These are phyloP conservation scores for Candida namnaoensis DNA, from an alignment of 805 yeast genomes.

Conservation along the genomic window DNA sequence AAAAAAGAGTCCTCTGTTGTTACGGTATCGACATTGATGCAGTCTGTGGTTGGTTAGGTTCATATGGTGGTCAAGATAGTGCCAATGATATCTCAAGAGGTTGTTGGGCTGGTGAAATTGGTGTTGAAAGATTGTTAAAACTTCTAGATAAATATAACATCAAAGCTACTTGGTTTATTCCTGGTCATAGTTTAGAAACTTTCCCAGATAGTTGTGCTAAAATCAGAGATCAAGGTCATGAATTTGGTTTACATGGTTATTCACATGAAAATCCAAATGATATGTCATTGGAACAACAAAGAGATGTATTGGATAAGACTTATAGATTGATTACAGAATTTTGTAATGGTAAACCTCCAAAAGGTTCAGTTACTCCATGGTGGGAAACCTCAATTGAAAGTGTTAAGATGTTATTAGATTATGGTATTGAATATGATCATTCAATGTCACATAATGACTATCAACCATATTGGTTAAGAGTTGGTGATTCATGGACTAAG, in stretches of 20 bases:
- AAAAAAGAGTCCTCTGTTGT: conserved; percentile 22
- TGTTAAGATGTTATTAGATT: conserved; percentile 22
- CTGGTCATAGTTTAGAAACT: conserved; percentile 29
- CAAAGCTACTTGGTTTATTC: conserved; percentile 29
- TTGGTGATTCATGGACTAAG: conserved; percentile 28
- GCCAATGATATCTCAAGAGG: conserved; percentile 26
- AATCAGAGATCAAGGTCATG: conserved; percentile 26
- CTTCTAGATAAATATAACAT: conserved; percentile 24
- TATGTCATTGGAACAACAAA: conserved; percentile 26
- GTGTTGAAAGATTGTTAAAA: conserved; percentile 25
- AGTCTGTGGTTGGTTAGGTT: conserved; percentile 28
- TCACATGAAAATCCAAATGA: conserved; percentile 28
- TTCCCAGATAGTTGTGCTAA: conserved; percentile 27
- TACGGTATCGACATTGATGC: conserved; percentile 31
- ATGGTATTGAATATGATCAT: conserved; percentile 29
- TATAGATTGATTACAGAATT: conserved; percentile 23
- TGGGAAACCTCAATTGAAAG: conserved; percentile 28
- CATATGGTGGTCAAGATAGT: conserved; percentile 28
- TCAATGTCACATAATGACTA: conserved; percentile 28
- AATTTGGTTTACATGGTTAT: conserved; percentile 28
- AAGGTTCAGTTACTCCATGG: conserved; percentile 28
- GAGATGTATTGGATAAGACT: conserved; percentile 24
- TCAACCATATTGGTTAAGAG: conserved; percentile 26
- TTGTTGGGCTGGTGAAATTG: conserved; percentile 27
- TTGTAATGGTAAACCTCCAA: conserved; percentile 24